Base-by-base conservation (phyloP, 352 stramenopile genomes). In the Elongisporangium senticosum region DNA sequence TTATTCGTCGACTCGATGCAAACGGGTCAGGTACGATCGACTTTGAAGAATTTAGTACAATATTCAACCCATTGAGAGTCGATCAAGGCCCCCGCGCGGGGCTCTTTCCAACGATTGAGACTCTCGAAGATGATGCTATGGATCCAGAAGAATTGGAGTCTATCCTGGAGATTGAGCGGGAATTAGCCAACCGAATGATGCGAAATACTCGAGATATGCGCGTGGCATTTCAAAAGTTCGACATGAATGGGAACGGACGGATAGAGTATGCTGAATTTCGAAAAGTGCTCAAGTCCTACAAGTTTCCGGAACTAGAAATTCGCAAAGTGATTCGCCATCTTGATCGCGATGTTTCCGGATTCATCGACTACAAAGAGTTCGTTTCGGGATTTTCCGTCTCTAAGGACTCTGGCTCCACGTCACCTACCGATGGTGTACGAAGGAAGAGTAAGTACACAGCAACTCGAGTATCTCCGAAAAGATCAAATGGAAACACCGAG, bases 261-360 rank as follows among this genome's bases (percentile, higher is more conserved):
- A 53, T 90, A 39, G 80, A 90, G 61, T 90, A 90, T 53, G 83
- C 76, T 24, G 80, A 90, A 48, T 90, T 90, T 52, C 76, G 80
- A 6, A 63, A 66, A 37, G 80, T 90, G 14, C 65, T 90, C 21
- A 84, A 84, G 56, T 60, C 64, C 0, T 88, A 87, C 54, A 72
- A 76, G 17, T 72, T 90, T 19, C 67, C 72, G 0, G 80, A 90
- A 50, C 63, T 71, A 22, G 80, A 90, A 50, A 90, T 90, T 22
- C 75, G 76, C 40, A 84, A 84, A 58, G 77, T 90, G 28, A 88
- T 90, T 64, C 77, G 80, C 14, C 80, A 88, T 49, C 52, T 90
- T 23, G 80, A 90, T 59, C 64, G 60, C 10, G 65, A 84, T 22
- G 80, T 90, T 11, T 88, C 76, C 0, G 80, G 80, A 0, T 90